Percentiles rank a stretch among this genome's conserved stretches.
These are phyloP conservation scores for Gastrodia elata DNA, from an alignment of 106 monocot species.

Conservation along the genomic window DNA sequence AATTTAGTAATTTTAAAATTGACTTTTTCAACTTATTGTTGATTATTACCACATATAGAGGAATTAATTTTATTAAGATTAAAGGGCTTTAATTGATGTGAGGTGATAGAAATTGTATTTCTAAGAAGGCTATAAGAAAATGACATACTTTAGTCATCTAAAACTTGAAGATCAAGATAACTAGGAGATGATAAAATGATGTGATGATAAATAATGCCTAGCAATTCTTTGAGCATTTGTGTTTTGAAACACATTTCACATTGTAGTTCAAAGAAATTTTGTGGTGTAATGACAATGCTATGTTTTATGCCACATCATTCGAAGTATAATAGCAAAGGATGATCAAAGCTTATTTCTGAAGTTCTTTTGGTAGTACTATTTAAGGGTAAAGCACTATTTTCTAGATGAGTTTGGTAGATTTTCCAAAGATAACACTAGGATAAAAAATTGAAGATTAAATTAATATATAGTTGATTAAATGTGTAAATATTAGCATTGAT, in stretches of 20 bases:
- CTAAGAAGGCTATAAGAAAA: background rate
- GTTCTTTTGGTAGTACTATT: background rate
- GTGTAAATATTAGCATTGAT: background rate
- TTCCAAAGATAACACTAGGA: background rate
- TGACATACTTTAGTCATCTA: background rate
- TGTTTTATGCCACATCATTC: background rate
- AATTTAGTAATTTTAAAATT: background rate
- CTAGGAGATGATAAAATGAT: background rate
- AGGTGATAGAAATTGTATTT: background rate
- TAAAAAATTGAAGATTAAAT: background rate
- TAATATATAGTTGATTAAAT: background rate
- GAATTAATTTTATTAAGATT: background rate
- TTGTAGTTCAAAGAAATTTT: background rate
- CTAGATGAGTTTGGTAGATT: background rate
- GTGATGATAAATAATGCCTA: background rate
- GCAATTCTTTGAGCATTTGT: background rate
- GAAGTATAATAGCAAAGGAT: background rate
- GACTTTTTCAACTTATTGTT: background rate
- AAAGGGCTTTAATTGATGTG: background rate
- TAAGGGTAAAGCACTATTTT: background rate
- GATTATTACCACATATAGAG: background rate
- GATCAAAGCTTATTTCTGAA: background rate
- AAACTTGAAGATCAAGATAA: background rate
- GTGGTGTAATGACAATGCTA: background rate
- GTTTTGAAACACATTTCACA: background rate